Conservation (phyloP, 495 filamentous ascomycete genomes). For the Penicillium angulare region DNA sequence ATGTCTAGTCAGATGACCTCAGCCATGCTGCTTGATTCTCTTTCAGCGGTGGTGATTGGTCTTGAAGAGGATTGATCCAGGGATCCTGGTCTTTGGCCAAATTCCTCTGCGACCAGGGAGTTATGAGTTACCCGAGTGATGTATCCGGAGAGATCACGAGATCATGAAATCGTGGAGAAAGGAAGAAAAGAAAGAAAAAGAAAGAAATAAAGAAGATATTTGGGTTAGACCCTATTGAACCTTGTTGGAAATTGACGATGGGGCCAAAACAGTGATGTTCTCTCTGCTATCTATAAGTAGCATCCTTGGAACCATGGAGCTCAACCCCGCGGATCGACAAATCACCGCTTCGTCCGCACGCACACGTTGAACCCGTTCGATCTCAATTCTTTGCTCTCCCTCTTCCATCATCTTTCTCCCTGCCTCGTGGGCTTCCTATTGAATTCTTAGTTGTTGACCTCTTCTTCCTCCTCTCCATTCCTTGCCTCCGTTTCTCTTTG, state of each 20-base stretch:
- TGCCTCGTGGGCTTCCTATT: not conserved
- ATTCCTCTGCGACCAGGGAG: too few species aligned
- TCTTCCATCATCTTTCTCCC: not conserved
- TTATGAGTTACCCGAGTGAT: too few species aligned
- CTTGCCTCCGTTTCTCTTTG: too few species aligned
- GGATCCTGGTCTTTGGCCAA: not conserved
- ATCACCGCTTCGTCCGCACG: constrained; percentile 18
- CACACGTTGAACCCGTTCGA: constrained; percentile 18
- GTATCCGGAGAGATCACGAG: too few species aligned
- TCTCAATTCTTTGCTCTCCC: not conserved
- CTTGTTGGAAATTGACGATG: too few species aligned
- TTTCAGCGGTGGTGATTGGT: not conserved
- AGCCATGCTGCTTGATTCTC: not conserved
- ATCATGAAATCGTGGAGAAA: too few species aligned
- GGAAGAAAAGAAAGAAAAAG: not conserved
- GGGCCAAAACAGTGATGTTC: too few species aligned
- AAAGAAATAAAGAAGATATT: too few species aligned
- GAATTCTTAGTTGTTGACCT: too few species aligned
- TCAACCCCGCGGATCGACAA: constrained; percentile 26
- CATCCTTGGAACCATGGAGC: constrained; percentile 1
- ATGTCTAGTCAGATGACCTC: not conserved
- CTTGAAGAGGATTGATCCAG: not conserved
- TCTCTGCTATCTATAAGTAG: not conserved
- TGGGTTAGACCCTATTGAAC: too few species aligned
- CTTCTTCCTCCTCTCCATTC: too few species aligned